Conservation (phyloP, 2,329 filamentous ascomycete species). For the Coniochaeta prunicola region DNA sequence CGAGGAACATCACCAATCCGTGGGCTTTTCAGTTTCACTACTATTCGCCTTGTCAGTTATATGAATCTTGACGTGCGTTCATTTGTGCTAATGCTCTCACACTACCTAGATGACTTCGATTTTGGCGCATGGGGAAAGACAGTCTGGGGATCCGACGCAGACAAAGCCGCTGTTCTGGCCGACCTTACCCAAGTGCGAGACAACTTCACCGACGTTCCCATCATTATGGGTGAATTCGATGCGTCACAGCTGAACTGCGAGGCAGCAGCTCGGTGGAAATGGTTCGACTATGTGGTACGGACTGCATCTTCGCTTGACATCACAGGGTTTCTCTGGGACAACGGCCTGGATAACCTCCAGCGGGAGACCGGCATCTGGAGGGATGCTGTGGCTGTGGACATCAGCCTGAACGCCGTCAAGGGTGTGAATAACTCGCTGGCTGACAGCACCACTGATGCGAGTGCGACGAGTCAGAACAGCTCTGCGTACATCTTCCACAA, state of each 20-base stretch:
- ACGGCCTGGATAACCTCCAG: slow-evolving; percentile 47
- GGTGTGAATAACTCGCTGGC: slow-evolving; percentile 39
- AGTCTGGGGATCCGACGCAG: slow-evolving; percentile 47
- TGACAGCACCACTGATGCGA: slow-evolving; percentile 41
- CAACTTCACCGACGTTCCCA: slow-evolving; percentile 47
- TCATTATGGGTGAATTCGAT: slow-evolving; percentile 52
- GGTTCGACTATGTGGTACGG: slow-evolving; percentile 45
- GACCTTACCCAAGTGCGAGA: slow-evolving; percentile 43
- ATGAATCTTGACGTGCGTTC: neutral
- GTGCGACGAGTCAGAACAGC: slow-evolving; percentile 34
- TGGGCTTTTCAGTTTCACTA: slow-evolving; percentile 57
- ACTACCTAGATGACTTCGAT: slow-evolving; percentile 35
- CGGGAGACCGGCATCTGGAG: slow-evolving; percentile 40
- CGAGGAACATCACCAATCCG: slow-evolving; percentile 42
- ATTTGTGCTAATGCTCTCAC: neutral
- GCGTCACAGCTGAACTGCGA: slow-evolving; percentile 42
- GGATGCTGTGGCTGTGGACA: slow-evolving; percentile 38
- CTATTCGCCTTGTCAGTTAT: slow-evolving; percentile 39
- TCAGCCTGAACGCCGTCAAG: slow-evolving; percentile 36
- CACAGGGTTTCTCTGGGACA: slow-evolving; percentile 50
- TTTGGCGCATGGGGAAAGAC: slow-evolving; percentile 49
- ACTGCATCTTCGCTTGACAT: slow-evolving; percentile 41
- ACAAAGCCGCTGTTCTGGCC: slow-evolving; percentile 38
- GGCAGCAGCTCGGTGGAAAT: slow-evolving; percentile 49
- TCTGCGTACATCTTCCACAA: slow-evolving; percentile 50